Evolutionary conservation across 495 filamentous ascomycete genomes (phyloP).

Genomic region (Hypoxylon lenormandii): DNA sequence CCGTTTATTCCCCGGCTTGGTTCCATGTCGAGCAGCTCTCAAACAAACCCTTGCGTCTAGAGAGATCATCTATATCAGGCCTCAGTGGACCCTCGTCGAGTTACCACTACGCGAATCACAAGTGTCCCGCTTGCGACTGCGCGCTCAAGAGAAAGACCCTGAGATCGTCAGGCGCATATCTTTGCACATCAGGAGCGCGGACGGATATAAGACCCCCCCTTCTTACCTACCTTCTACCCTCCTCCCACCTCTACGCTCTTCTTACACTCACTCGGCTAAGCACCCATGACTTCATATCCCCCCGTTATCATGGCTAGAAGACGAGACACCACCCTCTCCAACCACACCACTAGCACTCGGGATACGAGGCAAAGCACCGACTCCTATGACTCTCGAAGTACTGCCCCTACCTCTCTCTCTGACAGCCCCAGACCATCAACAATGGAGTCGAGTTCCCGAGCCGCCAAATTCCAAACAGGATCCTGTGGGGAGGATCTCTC

Average conservation of each 20-base stretch:
- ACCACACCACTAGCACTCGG: constrained; percentile 64
- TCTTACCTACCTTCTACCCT: constrained; percentile 17
- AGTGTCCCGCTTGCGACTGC: constrained; percentile 43
- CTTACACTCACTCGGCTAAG: constrained; percentile 26
- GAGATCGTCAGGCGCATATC: constrained; percentile 38
- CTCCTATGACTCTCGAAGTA: constrained; percentile 75
- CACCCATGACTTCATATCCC: constrained; percentile 31
- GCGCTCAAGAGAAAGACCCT: constrained; percentile 41
- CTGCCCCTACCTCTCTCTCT: constrained; percentile 71
- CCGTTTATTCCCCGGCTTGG: constrained; percentile 43
- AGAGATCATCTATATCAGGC: constrained; percentile 50
- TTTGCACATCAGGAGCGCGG: constrained; percentile 1
- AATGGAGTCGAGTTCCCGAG: constrained; percentile 57
- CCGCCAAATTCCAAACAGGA: constrained; percentile 53
- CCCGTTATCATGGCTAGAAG: constrained; percentile 47
- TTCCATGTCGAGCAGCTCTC: constrained; percentile 48
- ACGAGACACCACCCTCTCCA: constrained; percentile 51
- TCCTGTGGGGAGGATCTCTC: constrained; percentile 62
- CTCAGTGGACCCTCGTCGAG: constrained; percentile 46
- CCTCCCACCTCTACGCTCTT: background rate
- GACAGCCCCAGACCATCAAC: constrained; percentile 67
- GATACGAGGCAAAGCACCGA: constrained; percentile 71
- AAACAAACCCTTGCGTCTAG: constrained; percentile 46
- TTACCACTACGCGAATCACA: constrained; percentile 40
- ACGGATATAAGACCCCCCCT: constrained; percentile 44